Percentiles rank a stretch among this genome's conserved stretches.
phyloP scores from a whole-genome alignment of 768 basidiomycete genomes.

The Mycena leptocephala region DNA sequence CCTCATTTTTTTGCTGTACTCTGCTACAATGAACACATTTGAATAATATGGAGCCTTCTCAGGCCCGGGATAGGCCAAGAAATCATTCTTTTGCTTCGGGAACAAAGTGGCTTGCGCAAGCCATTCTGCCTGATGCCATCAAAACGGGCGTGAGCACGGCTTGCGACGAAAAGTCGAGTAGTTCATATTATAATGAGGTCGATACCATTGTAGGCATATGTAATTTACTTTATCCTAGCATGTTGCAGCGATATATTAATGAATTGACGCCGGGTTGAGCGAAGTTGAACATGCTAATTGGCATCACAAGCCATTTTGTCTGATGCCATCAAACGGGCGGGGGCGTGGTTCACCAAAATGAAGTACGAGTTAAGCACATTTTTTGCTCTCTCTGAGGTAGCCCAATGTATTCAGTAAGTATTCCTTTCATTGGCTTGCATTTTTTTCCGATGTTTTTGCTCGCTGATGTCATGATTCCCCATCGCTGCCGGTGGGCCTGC shows the following conservation, averaged over 20 bases:
- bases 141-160: background rate
- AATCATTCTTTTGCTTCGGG: too few relatives aligned
- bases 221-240: background rate
- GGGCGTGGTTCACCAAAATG: too few relatives aligned
- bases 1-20: background rate
- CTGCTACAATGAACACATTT: background rate
- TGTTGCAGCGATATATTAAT: background rate
- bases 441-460: background rate
- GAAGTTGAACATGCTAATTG: too few relatives aligned
- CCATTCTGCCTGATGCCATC: too few relatives aligned
- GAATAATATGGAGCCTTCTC: background rate
- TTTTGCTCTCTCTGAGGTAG: background rate
- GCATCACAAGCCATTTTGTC: background rate
- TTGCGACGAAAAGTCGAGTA: slow-evolving; percentile 2
- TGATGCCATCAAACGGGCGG: background rate
- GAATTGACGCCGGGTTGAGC: background rate
- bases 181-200: background rate
- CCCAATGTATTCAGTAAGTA: background rate
- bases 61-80: too few relatives aligned
- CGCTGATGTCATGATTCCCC: background rate
- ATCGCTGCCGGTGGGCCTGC: background rate
- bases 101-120: too few relatives aligned
- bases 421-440: too few relatives aligned
- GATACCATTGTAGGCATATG: background rate
- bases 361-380: background rate